Evolutionary conservation across 371 early-diverging fungal species (phyloP).

Genomic region (Mucor irregularis): DNA sequence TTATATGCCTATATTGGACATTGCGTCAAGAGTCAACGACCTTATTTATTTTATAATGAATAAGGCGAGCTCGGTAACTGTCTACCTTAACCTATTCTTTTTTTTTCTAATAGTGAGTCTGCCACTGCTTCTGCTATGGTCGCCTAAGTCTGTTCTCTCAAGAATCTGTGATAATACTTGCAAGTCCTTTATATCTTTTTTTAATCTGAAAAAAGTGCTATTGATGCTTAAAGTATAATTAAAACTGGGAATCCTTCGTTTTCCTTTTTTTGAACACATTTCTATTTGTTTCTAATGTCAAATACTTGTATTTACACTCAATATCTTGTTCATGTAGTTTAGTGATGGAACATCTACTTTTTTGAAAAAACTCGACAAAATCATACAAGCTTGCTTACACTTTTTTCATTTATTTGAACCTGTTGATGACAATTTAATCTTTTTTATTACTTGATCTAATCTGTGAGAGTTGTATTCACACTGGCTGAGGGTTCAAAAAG

Average conservation of each 20-base stretch:
- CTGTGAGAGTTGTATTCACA: slow-evolving; percentile 30
- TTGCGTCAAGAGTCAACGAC: slow-evolving; percentile 16
- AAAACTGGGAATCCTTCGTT: background rate
- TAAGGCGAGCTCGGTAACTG: slow-evolving; percentile 37
- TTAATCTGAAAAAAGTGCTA: background rate
- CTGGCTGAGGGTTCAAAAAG: slow-evolving; percentile 22
- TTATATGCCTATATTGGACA: slow-evolving; percentile 29
- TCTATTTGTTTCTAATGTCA: background rate
- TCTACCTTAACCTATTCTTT: slow-evolving; percentile 43
- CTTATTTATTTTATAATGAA: background rate
- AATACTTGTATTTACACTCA: slow-evolving; percentile 6
- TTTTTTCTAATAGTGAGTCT: slow-evolving; percentile 45
- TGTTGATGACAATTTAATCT: slow-evolving; percentile 17
- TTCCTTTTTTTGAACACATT: background rate
- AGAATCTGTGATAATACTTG: background rate
- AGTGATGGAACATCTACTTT: background rate
- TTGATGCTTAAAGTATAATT: background rate
- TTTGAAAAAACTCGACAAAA: background rate
- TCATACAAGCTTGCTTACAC: too few relatives aligned
- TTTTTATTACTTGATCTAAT: slow-evolving; percentile 11
- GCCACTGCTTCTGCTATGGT: slow-evolving; percentile 54
- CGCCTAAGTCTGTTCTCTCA: slow-evolving; percentile 28
- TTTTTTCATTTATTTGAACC: background rate
- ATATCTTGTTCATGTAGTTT: too few relatives aligned
- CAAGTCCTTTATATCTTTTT: slow-evolving; percentile 20